These are phyloP conservation scores for Penicillium antarcticum DNA, from an alignment of 495 filamentous ascomycete genomes.

Conservation along the genomic window DNA sequence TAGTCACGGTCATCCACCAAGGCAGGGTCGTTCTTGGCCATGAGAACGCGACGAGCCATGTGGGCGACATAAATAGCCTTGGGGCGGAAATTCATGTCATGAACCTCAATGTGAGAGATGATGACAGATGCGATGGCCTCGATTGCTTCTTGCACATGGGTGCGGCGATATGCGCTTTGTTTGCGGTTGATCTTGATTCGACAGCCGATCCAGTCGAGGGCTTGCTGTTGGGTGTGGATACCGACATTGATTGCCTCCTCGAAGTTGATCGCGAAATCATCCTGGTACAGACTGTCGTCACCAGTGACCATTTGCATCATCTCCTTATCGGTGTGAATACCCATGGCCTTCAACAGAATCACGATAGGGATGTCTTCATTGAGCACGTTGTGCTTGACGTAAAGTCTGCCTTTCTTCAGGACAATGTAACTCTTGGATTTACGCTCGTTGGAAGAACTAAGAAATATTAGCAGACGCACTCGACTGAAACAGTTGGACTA, in stretches of 20 bases:
- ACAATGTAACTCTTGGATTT: conserved; percentile 97
- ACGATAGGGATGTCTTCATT: conserved; percentile 91
- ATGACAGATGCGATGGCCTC: conserved; percentile 89
- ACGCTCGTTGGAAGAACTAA: conserved; percentile 84
- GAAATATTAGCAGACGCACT: neutral
- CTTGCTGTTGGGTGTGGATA: conserved; percentile 89
- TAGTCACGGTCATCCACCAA: conserved; percentile 96
- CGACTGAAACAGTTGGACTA: conserved; percentile 1
- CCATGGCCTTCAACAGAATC: conserved; percentile 87
- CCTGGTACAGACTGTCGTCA: conserved; percentile 79
- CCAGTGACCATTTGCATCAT: conserved; percentile 87
- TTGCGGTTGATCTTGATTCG: conserved; percentile 80
- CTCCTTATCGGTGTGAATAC: conserved; percentile 89
- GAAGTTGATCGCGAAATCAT: conserved; percentile 90
- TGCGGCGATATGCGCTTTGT: conserved; percentile 54
- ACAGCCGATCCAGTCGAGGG: conserved; percentile 82
- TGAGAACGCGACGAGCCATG: conserved; percentile 90
- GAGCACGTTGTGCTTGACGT: conserved; percentile 88
- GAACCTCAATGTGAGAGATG: conserved; percentile 88
- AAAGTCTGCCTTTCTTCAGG: conserved; percentile 85
- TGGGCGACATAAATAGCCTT: conserved; percentile 94
- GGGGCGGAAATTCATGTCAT: conserved; percentile 84
- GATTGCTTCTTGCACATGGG: conserved; percentile 80
- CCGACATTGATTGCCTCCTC: conserved; percentile 80
- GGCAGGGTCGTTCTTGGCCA: conserved; percentile 83